Percentiles rank a stretch among this genome's conserved stretches.
Conservation (phyloP, 2,329 filamentous ascomycete species). For the Colletotrichum plurivorum region DNA sequence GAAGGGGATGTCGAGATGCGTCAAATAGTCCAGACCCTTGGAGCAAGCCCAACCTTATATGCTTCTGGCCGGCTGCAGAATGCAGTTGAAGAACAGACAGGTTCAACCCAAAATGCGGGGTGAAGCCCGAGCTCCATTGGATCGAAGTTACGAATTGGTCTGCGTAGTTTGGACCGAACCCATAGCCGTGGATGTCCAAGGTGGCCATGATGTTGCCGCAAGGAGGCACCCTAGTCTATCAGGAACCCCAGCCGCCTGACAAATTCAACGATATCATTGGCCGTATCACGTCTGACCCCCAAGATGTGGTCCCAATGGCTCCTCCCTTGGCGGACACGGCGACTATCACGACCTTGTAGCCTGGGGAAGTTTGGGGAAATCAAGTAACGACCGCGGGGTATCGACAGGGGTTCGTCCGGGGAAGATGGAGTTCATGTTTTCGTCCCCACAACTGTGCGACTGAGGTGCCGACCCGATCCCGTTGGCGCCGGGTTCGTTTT, state of each 20-base stretch:
- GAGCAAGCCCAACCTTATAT: neutral
- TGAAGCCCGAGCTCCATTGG: neutral
- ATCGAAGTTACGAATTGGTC: neutral
- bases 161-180: neutral
- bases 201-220: neutral
- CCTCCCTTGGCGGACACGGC: neutral
- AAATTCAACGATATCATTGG: neutral
- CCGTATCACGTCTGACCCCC: neutral
- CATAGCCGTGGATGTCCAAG: neutral
- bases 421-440: neutral
- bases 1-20: neutral
- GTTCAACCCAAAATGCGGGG: neutral
- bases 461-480: neutral
- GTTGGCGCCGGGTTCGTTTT: neutral
- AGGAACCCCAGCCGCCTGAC: neutral
- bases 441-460: slow-evolving; percentile 7
- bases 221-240: neutral
- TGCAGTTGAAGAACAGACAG: too few relatives aligned
- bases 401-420: slow-evolving; percentile 12
- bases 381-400: slow-evolving; percentile 17
- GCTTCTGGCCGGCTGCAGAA: too few relatives aligned
- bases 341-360: neutral
- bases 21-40: neutral
- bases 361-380: slow-evolving; percentile 9
- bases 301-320: neutral